Evolutionary conservation across 2,329 filamentous ascomycete genomes (phyloP), one percentile per base, ranked within the genome.

Genomic region (Ophiostoma australiae): DNA sequence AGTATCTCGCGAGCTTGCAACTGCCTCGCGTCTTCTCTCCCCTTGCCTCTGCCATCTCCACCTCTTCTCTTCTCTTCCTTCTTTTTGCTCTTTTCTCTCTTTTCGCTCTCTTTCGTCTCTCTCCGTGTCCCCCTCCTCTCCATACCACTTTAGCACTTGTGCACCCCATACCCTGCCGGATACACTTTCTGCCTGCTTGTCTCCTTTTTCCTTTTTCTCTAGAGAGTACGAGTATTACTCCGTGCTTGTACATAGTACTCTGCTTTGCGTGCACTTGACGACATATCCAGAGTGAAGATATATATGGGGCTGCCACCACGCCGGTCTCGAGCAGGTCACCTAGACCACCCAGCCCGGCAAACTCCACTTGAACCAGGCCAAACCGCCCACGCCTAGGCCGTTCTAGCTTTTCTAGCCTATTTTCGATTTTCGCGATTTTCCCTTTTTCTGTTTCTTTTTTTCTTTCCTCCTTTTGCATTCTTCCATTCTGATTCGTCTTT

Each of bases 321-420:
- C 17, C 41, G 17, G 35, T 37, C 35, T 7, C 35, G 3, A 37
- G 37, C 11, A 39, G 37, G 37, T 39, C 37, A 44, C 41, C 44
- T 48, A 48, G 44, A 48, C 44, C 41, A 39, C 6, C 11, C 37
- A 39, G 11, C 41, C 44, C 44, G 44, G 41, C 44, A 48, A 48
- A 48, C 44, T n/a, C 44, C 6, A 17, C 44, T n/a, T n/a, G 44
- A 58, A 58, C n/a, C n/a, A 58, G 61, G 27, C 27, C 23, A 15
- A 65, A 20, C 31, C 58, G 27, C 13, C 5, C 27, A 66, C 11
- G 61, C 61, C 61, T 65, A 65, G 61, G 61, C 61, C 35, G n/a
- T 63, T 63, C 70, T 68, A 65, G 55, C 69, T 27, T 65, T 37
- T 37, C 31, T 65, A 23, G 58, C 31, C 48, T 20, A 4, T 65